Conservation (phyloP, 345 rosid species). For the Stellera chamaejasme region DNA sequence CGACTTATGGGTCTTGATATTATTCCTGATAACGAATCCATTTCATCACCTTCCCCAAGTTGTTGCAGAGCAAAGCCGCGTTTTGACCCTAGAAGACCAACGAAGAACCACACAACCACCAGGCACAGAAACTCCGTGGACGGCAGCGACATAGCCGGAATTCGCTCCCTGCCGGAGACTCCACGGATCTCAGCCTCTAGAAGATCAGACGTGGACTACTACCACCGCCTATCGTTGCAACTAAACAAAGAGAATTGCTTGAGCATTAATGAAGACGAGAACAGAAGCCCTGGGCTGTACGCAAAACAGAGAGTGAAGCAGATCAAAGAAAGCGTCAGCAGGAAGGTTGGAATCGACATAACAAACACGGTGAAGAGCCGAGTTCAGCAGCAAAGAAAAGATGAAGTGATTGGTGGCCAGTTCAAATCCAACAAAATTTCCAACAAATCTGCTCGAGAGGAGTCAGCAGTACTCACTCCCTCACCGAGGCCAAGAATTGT, state of each 20-base stretch:
- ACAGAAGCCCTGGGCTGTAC: constrained; percentile 47
- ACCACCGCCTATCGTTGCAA: constrained; percentile 68
- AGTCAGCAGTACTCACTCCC: constrained; percentile 20
- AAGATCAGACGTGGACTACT: constrained; percentile 70
- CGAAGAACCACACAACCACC: not conserved
- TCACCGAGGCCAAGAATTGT: constrained; percentile 45
- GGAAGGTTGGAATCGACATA: not conserved
- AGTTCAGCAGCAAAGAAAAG: constrained; percentile 24
- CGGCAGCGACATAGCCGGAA: constrained; percentile 15
- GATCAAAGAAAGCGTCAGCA: constrained; percentile 34
- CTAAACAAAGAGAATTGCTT: constrained; percentile 5
- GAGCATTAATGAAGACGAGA: constrained; percentile 8
- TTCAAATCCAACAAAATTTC: constrained; percentile 9
- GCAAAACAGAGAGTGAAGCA: constrained; percentile 81
- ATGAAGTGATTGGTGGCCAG: constrained; percentile 22
- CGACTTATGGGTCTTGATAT: constrained; percentile 95
- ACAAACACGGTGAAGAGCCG: not conserved
- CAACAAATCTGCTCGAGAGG: no score
- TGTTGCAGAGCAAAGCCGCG: constrained; percentile 6
- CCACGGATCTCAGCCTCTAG: constrained; percentile 76
- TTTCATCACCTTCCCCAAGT: constrained; percentile 32
- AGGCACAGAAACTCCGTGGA: not conserved
- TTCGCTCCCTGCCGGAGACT: constrained; percentile 77
- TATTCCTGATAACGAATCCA: constrained; percentile 46
- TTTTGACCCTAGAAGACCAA: not conserved